Conservation (phyloP, 2,329 filamentous ascomycete species). For the Hortaea werneckii region DNA sequence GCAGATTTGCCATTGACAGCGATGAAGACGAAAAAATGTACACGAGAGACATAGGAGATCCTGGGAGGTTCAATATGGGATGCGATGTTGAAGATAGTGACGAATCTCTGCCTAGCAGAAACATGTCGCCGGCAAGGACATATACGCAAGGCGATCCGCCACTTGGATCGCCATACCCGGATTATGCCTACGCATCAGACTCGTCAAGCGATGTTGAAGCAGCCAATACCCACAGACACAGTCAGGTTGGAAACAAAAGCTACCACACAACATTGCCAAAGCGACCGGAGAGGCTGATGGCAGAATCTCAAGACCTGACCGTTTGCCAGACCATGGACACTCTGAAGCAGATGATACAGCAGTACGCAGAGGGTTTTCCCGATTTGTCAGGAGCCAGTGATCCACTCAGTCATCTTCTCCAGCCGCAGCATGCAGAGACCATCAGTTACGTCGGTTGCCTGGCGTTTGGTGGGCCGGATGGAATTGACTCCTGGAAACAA, state of each 20-base stretch:
- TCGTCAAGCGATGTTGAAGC: background rate
- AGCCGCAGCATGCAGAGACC: background rate
- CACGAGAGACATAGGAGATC: background rate
- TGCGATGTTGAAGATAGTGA: background rate
- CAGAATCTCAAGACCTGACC: background rate
- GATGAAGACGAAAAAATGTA: background rate
- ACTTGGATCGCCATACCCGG: background rate
- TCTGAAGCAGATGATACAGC: background rate
- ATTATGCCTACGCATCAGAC: background rate
- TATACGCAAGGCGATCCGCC: background rate
- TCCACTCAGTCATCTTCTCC: background rate
- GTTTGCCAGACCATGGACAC: background rate
- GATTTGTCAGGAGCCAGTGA: background rate
- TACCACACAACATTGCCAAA: background rate
- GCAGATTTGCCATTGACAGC: background rate
- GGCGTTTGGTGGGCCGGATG: conserved; percentile 15
- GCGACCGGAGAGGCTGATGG: background rate
- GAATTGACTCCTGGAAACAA: conserved; percentile 14
- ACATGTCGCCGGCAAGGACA: background rate
- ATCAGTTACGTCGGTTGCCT: conserved; percentile 25
- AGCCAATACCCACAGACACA: too few relatives aligned
- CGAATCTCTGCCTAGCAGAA: background rate
- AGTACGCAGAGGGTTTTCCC: background rate
- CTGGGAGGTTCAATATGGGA: background rate
- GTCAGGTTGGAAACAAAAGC: too few relatives aligned